phyloP scores from a whole-genome alignment of 305 asterid genomes.

The Rubia peregrina region DNA sequence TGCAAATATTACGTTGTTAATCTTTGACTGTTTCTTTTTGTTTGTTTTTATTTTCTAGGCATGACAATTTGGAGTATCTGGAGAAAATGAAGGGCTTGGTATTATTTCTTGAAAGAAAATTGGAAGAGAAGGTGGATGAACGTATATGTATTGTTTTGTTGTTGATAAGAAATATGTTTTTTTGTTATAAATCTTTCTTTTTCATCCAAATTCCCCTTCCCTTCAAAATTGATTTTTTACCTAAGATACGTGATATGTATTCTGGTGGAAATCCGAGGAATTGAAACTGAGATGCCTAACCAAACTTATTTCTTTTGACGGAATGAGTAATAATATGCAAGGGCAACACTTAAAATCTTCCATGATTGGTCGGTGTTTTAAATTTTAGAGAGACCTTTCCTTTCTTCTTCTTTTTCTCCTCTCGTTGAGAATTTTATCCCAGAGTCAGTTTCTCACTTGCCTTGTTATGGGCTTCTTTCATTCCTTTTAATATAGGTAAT shows the following conservation, averaged over 20 bases:
- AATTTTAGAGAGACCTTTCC: too few species aligned
- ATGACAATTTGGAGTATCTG: conserved; percentile 86
- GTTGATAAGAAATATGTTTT: background rate
- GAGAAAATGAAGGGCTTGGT: conserved; percentile 95
- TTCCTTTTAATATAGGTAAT: too few species aligned
- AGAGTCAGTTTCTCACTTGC: too few species aligned
- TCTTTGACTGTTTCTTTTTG: background rate
- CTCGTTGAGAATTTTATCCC: background rate
- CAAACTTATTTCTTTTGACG: background rate
- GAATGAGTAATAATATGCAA: background rate
- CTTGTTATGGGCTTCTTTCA: too few species aligned
- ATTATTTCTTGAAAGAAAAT: conserved; percentile 70
- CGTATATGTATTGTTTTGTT: background rate
- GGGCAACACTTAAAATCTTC: background rate
- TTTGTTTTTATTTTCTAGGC: conserved; percentile 45
- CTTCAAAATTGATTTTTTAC: background rate
- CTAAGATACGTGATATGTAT: background rate
- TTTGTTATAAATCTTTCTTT: background rate
- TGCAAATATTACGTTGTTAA: conserved; percentile 1
- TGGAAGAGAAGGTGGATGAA: conserved; percentile 74
- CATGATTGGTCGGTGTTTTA: background rate
- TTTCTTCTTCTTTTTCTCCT: background rate
- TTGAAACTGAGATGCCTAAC: background rate
- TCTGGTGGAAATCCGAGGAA: background rate
- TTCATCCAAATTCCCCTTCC: background rate